A percentile compares a stretch with the other conserved stretches of the same genome.
These are phyloP conservation scores for Phaeotremella skinneri DNA, from an alignment of 768 basidiomycete genomes.

Conservation along the genomic window DNA sequence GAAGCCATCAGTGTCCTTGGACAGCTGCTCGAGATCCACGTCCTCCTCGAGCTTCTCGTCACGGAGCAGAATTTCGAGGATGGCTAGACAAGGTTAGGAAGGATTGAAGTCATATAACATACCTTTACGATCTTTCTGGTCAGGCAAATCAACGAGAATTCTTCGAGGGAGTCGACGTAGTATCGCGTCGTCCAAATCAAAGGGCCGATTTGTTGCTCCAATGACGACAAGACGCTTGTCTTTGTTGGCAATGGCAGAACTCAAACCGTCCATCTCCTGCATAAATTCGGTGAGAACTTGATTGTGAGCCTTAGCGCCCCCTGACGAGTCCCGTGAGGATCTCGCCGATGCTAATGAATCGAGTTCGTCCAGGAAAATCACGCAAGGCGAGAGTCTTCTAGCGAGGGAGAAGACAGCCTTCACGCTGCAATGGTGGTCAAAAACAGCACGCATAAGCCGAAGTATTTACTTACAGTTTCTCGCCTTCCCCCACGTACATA, in stretches of 20 bases:
- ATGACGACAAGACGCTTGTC: conserved; percentile 85
- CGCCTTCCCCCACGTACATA: conserved; percentile 57
- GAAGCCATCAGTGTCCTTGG: conserved; percentile 58
- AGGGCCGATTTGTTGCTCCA: conserved; percentile 78
- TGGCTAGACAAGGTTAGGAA: conserved; percentile 58
- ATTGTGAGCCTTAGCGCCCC: conserved; percentile 76
- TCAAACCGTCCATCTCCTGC: conserved; percentile 85
- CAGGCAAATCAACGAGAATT: conserved; percentile 82
- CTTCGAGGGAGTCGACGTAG: conserved; percentile 82
- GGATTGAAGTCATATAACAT: conserved; percentile 29
- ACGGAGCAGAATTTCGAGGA: conserved; percentile 79
- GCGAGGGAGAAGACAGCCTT: conserved; percentile 84
- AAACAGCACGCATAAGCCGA: conserved; percentile 3
- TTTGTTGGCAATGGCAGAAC: conserved; percentile 61
- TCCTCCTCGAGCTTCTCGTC: conserved; percentile 62
- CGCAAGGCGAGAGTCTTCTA: conserved; percentile 79
- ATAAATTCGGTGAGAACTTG: conserved; percentile 59
- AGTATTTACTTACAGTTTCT: conserved; percentile 41
- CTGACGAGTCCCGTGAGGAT: conserved; percentile 66
- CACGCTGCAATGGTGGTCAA: conserved; percentile 54
- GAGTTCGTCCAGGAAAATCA: conserved; percentile 91
- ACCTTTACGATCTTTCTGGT: conserved; percentile 81
- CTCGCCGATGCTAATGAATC: conserved; percentile 89
- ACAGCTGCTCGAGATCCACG: conserved; percentile 40
- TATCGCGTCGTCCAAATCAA: conserved; percentile 67